These are phyloP conservation scores for Polytrichum formosum DNA, from an alignment of 225 moss, liverwort and hornwort genomes.

Conservation along the genomic window DNA sequence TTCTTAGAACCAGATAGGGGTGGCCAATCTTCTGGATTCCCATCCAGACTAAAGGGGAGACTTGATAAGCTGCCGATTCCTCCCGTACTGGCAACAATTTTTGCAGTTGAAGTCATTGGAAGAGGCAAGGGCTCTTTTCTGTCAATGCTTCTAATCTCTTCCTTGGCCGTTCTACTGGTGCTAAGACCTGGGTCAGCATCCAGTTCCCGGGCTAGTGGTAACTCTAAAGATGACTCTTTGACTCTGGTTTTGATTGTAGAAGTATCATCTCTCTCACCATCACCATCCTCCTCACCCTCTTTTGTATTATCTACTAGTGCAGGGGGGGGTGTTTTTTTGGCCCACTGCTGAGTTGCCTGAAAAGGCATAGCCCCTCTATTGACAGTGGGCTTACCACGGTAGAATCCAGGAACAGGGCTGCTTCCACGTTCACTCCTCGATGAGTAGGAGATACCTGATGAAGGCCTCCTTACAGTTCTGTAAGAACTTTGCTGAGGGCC, in stretches of 20 bases:
- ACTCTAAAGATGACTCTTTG: not conserved
- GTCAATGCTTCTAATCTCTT: conserved; percentile 5
- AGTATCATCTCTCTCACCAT: not conserved
- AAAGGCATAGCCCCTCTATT: conserved; percentile 22
- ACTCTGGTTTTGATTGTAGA: not conserved
- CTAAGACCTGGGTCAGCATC: not conserved
- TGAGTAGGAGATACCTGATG: conserved; percentile 1
- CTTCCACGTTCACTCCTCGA: conserved; percentile 25
- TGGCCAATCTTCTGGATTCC: conserved; percentile 48
- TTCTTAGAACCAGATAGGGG: conserved; percentile 23
- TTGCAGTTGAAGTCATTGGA: conserved; percentile 10
- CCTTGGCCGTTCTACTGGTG: conserved; percentile 6
- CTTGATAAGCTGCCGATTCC: not conserved
- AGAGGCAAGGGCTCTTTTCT: conserved; percentile 16
- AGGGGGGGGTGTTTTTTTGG: conserved; percentile 47
- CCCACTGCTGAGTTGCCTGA: conserved; percentile 41
- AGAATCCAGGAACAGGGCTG: conserved; percentile 18
- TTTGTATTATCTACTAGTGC: conserved; percentile 10
- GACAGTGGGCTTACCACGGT: conserved; percentile 31
- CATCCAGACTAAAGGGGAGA: conserved; percentile 32
- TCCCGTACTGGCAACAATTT: conserved; percentile 17
- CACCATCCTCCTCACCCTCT: conserved; percentile 19
- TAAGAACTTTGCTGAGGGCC: conserved; percentile 27
- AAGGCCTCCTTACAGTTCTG: conserved; percentile 33
- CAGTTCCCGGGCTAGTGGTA: not conserved